Base-by-base conservation (phyloP, 2,329 filamentous ascomycete genomes). In the Bipolaris bicolor region DNA sequence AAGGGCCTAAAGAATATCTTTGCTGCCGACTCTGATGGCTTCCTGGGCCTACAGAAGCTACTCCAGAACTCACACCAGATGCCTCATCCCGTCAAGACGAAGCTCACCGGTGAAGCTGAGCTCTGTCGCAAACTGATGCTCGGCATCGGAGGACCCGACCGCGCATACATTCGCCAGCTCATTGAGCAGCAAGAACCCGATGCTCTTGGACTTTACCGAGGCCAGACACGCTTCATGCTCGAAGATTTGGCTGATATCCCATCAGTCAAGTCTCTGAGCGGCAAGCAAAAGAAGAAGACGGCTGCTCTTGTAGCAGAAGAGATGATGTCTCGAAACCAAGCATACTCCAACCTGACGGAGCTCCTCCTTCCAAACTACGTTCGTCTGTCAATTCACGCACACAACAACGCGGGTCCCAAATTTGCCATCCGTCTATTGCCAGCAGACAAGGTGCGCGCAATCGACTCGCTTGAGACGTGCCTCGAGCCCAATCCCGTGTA, bases 321-420 rank as follows among this genome's bases (percentile, higher is more conserved):
- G 54, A 78, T 77, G 75, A 73, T 77, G 26, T 68, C 69, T 18
- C 72, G 80, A 7, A 82, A 82, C 60, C 79, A 81, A 56, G 79
- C 79, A 9, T 82, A 82, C 57, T 81, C 80, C 2, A 81, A 81
- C 48, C 70, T 82, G 13, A 72, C 80, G n/a, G 78, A 81, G 66
- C 63, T 81, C 3, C 61, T 81, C 2, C 77, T 81, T 57, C 80
- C 80, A 1, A 75, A 78, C 55, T 76, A 79, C 52, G 70, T 82
- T 40, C 78, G 80, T n/a, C 71, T 82, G 0, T 81, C 79, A 0
- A 82, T 82, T 46, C 80, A 82, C 54, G 79, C 79, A 54, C 79
- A 79, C 55, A 69, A 73, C 49, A 80, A 79, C 52, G 63, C 70
- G 5, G 77, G 78, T 0, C 78, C 78, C 2, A 80, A 80, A 34